phyloP scores from a whole-genome alignment of 1,139 yeast species.

The Debaryomyces singareniensis region DNA sequence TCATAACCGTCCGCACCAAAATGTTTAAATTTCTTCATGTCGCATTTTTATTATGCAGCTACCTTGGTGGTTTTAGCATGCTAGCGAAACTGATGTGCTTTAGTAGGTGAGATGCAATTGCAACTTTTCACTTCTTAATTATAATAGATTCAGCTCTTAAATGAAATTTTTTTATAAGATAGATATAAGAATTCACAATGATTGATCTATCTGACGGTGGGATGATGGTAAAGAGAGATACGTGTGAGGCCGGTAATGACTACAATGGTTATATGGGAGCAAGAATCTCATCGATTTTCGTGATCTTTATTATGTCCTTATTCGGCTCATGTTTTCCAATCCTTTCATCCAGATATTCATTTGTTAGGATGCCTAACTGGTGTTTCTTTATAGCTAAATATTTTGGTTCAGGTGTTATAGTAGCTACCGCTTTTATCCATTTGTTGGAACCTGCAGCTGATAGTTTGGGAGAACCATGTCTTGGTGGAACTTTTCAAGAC shows the following conservation, averaged over 20 bases:
- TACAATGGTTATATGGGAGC: conserved; percentile 48
- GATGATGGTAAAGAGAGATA: conserved; percentile 17
- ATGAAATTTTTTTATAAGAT: too few relatives aligned
- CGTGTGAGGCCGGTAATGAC: conserved; percentile 31
- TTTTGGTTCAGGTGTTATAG: conserved; percentile 90
- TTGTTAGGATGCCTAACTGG: conserved; percentile 50
- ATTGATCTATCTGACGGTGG: background rate
- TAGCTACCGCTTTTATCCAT: conserved; percentile 86
- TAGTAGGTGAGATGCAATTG: too few relatives aligned
- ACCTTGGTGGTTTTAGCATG: too few relatives aligned
- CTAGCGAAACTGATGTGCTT: too few relatives aligned
- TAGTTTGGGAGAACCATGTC: conserved; percentile 26
- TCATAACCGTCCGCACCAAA: too few relatives aligned
- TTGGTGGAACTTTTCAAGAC: conserved; percentile 26
- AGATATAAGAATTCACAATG: too few relatives aligned
- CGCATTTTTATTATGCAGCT: too few relatives aligned
- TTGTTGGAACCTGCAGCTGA: conserved; percentile 73
- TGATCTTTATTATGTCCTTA: conserved; percentile 51
- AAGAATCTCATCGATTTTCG: conserved; percentile 69
- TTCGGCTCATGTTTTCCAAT: conserved; percentile 58
- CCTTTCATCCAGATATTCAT: conserved; percentile 47
- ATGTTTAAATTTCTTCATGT: too few relatives aligned
- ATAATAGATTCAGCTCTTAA: too few relatives aligned
- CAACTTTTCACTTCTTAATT: too few relatives aligned
- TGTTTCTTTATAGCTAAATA: conserved; percentile 68